phyloP scores from a whole-genome alignment of 352 stramenopile genomes.

The Globisporangium viniferum region DNA sequence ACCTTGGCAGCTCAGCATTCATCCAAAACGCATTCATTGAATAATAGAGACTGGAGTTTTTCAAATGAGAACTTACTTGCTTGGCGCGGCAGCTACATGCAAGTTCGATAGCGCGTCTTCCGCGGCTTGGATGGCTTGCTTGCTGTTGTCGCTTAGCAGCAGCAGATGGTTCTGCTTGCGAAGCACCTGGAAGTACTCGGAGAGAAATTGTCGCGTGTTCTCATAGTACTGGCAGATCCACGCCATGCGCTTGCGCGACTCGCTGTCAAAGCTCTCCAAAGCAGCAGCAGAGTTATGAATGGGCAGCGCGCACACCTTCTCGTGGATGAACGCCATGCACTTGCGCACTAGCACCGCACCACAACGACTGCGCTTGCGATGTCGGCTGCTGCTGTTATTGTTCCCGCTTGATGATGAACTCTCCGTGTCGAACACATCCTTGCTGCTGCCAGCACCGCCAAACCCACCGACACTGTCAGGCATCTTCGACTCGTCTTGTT shows the following conservation, averaged over 20 bases:
- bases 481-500: slow-evolving; percentile 25
- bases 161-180: slow-evolving; percentile 12
- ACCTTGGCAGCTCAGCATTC: not conserved
- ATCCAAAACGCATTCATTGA: not conserved
- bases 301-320: slow-evolving; percentile 8
- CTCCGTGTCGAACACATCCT: slow-evolving; percentile 14
- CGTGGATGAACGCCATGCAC: slow-evolving; percentile 25
- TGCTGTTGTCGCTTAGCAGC: slow-evolving; percentile 22
- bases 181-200: slow-evolving; percentile 15
- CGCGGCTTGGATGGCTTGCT: slow-evolving; percentile 23
- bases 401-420: not conserved
- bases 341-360: slow-evolving; percentile 39
- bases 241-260: not conserved
- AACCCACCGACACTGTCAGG: not conserved
- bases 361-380: slow-evolving; percentile 28
- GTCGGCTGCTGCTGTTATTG: slow-evolving; percentile 13
- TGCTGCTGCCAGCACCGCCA: not conserved
- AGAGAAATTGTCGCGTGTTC: slow-evolving; percentile 8
- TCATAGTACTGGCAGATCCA: slow-evolving; percentile 14
- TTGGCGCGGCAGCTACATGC: not conserved
- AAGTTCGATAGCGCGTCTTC: slow-evolving; percentile 24
- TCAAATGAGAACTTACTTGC: not conserved
- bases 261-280: not conserved
- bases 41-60: not conserved
- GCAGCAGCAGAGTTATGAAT: not conserved